These are phyloP conservation scores for Excoecaria agallocha DNA, from an alignment of 345 rosid species.

Conservation along the genomic window DNA sequence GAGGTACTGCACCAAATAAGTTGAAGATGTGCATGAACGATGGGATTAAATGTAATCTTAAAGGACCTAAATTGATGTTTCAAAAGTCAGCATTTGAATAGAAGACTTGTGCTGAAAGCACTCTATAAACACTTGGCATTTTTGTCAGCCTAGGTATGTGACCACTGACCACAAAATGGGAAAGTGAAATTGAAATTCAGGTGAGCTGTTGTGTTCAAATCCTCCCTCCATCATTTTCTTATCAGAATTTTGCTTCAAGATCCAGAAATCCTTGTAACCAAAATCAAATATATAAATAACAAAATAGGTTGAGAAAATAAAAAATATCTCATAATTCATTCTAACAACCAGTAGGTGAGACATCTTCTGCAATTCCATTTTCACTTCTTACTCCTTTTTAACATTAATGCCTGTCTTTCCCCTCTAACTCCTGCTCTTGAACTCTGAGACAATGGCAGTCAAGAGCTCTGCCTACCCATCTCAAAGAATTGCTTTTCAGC, in stretches of 20 bases:
- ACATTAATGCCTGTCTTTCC: constrained; percentile 8
- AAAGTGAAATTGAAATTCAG: constrained; percentile 12
- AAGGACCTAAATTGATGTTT: not conserved
- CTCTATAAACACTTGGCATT: constrained; percentile 6
- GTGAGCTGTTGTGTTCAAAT: constrained; percentile 35
- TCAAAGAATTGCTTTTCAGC: not conserved
- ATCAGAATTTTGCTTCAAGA: constrained; percentile 41
- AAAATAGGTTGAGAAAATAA: not conserved
- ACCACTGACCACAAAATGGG: not conserved
- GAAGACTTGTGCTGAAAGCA: constrained; percentile 25
- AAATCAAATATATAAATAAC: not conserved
- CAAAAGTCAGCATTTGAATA: not conserved
- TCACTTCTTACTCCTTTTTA: constrained; percentile 20
- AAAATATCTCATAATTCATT: constrained; percentile 18
- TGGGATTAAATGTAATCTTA: too few relatives aligned
- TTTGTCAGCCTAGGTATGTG: constrained; percentile 9
- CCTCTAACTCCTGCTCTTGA: constrained; percentile 11
- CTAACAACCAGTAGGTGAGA: constrained; percentile 48
- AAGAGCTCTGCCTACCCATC: not conserved
- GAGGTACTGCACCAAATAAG: too few relatives aligned
- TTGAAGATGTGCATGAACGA: too few relatives aligned
- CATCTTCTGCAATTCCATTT: constrained; percentile 25
- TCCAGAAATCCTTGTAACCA: constrained; percentile 24
- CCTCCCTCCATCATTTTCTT: constrained; percentile 29
- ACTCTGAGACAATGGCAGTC: constrained; percentile 24